Base-by-base conservation (phyloP, 2,329 filamentous ascomycete genomes). In the Reticulascus tulasneorum region DNA sequence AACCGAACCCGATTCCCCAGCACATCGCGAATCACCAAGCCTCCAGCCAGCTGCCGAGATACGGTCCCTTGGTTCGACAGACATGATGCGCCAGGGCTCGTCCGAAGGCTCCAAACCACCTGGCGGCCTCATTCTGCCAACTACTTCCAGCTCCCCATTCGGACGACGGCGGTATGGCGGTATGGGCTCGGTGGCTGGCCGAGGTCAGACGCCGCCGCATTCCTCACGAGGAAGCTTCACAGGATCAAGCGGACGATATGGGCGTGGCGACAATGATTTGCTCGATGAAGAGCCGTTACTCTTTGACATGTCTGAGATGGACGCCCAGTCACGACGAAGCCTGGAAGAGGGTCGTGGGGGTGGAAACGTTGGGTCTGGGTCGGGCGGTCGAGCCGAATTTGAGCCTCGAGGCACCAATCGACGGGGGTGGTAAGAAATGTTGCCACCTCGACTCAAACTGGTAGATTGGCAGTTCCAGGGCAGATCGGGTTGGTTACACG, bases 221-320 rank as follows among this genome's bases (percentile, higher is more conserved):
- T 67, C 66, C 20, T 64, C 62, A 5, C 57, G 69, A 16, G 69
- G 66, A 21, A 73, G 69, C 45, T 67, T 71, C 41, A 57, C 55
- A 2, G 64, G 66, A 17, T 65, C 63, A 3, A 55, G 53, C 9
- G 55, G 55, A 19, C 53, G 64, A n/a, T 50, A 62, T 13, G 52
- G 50, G 5, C 62, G 64, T 5, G 63, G 55, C n/a, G 66, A 70
- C 17, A 63, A 67, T 28, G 66, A 69, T 33, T 74, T 75, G 6
- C 59, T 67, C 17, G 79, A 84, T 41, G 83, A 85, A 36, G 83
- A 87, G 50, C 80, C 79, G 1, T 58, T 87, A 9, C 67, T 87
- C 9, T 87, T 87, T 56, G 79, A 83, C 45, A 78, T 87, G 69
- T 84, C 79, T 23, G 83, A 87, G 56, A 75, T 86, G 53, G 79